Evolutionary conservation across 495 filamentous ascomycete genomes (phyloP).

Genomic region (Cryomyces minteri): DNA sequence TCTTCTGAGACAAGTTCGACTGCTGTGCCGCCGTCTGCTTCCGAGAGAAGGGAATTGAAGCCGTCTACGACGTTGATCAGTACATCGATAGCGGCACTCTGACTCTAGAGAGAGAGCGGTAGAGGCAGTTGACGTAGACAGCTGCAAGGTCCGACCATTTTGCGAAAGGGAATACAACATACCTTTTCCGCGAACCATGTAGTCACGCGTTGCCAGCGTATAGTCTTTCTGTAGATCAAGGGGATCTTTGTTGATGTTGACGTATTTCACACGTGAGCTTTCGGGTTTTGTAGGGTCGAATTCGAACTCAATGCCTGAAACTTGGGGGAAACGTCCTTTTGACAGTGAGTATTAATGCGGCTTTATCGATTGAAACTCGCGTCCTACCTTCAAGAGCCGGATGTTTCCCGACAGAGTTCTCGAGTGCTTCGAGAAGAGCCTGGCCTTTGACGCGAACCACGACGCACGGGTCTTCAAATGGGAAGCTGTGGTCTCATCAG

Average conservation of each 20-base stretch:
- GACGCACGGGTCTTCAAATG: conserved; percentile 81
- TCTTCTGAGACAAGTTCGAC: conserved; percentile 70
- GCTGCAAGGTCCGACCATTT: no score
- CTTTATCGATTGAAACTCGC: not conserved
- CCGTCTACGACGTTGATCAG: conserved; percentile 33
- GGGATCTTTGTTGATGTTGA: conserved; percentile 36
- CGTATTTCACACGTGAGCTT: conserved; percentile 42
- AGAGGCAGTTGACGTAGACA: no score
- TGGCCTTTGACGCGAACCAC: conserved; percentile 49
- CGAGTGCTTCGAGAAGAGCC: conserved; percentile 53
- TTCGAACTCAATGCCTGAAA: conserved; percentile 58
- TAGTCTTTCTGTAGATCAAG: conserved; percentile 44
- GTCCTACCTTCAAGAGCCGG: conserved; percentile 56
- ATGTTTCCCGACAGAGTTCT: conserved; percentile 63
- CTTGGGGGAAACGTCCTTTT: conserved; percentile 44
- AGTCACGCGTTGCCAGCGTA: conserved; percentile 54
- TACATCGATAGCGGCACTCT: not conserved
- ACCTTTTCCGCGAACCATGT: conserved; percentile 66
- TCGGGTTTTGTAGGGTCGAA: conserved; percentile 42
- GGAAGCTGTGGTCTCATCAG: conserved; percentile 60
- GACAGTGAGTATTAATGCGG: conserved; percentile 1
- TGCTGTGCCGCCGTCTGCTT: conserved; percentile 50
- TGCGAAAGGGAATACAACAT: not conserved
- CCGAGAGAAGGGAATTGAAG: conserved; percentile 48
- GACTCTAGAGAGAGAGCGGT: no score